Base-by-base conservation (phyloP, 2,329 filamentous ascomycete species). In the Alternaria ventricosa region DNA sequence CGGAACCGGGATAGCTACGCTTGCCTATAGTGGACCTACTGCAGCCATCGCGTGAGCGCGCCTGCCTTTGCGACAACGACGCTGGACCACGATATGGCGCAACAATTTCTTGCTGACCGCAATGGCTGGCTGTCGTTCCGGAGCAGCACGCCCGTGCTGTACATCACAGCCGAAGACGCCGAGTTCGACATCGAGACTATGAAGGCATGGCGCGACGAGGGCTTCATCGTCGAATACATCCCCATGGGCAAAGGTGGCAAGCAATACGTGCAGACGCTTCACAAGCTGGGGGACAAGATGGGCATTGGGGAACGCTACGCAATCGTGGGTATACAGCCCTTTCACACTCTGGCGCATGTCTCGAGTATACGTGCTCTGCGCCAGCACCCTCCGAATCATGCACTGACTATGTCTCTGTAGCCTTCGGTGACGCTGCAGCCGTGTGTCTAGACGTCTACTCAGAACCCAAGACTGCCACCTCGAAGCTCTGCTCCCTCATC, bases 371-470 rank as follows among this genome's bases (percentile, higher is more conserved):
- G 23, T 23, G 6, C 36, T 47, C 15, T 28, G 41, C 47, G 25
- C n/a, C 20, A 23, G 15, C 23, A 41, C 46, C 44, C 8, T 43
- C 22, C 9, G 18, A 23, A 30, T 47, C 47, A 55, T 51, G 41
- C 20, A 55, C 68, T 71, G 43, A 71, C 28, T 23, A 11, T 22
- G 13, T 10, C 43, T 18, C 15, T 49, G 2, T 66, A 89, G 88
- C 88, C 18, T 90, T 87, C 69, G 88, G 87, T 10, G 84, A 88
- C 55, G 88, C 88, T 9, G 88, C 88, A n/a, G 79, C 86, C 13
- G 79, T 86, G 33, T 87, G 86, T 51, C 83, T 90, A 46, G 85
- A 89, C 57, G 83, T 86, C 12, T 88, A 86, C 64, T 83, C 84
- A 25, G 86, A 87, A 68, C 85, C 87, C 3, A 84, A 82, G 56